A percentile compares a stretch with the other conserved stretches of the same genome.
Conservation (phyloP, 179 eudicot species). For the Gypsophila paniculata region DNA sequence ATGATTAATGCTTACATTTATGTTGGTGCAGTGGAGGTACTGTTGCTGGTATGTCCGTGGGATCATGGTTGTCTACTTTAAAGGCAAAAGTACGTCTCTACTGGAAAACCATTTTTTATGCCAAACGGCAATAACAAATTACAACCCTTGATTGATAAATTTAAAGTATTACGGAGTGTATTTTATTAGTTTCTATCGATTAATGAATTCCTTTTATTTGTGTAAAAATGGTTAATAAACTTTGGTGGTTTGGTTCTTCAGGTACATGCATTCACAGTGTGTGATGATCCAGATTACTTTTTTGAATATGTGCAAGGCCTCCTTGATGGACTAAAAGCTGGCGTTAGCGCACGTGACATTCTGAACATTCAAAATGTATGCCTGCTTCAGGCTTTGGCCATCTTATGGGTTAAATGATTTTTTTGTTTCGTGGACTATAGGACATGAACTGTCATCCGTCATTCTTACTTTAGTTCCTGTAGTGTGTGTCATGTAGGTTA, state of each 20-base stretch:
- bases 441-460: background rate
- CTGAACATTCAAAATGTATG: conserved; percentile 56
- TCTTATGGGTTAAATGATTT: conserved; percentile 2
- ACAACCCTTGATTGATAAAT: conserved; percentile 4
- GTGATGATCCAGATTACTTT: conserved; percentile 94
- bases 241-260: conserved; percentile 24
- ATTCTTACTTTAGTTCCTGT: conserved; percentile 8
- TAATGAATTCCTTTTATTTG: background rate
- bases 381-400: background rate
- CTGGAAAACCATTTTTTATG: conserved; percentile 5
- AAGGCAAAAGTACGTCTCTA: conserved; percentile 66
- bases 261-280: conserved; percentile 87
- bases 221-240: conserved; percentile 2
- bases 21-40: conserved; percentile 64
- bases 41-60: conserved; percentile 83
- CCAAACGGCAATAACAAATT: background rate
- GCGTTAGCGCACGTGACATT: conserved; percentile 55
- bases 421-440: background rate
- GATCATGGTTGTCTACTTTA: conserved; percentile 65
- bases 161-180: background rate
- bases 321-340: conserved; percentile 60
- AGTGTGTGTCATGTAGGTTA: too few species aligned
- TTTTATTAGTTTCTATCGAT: background rate
- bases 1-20: conserved; percentile 26
- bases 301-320: conserved; percentile 62